phyloP scores from a whole-genome alignment of 176 grass and related monocot genomes.

The Triticum dicoccoides region DNA sequence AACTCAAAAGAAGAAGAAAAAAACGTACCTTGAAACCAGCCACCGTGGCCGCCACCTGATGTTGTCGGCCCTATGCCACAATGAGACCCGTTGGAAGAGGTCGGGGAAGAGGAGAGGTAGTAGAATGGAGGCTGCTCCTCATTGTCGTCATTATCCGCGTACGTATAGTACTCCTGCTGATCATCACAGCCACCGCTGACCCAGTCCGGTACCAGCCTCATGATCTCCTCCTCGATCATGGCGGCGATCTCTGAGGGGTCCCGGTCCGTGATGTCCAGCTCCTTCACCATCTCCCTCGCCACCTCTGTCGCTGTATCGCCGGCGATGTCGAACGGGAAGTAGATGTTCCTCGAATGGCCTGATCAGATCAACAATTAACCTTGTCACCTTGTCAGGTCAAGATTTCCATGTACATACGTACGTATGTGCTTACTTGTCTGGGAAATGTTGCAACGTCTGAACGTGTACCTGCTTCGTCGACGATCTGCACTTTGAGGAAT shows the following conservation, averaged over 20 bases:
- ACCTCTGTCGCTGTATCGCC: conserved; percentile 79
- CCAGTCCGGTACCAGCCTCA: conserved; percentile 52
- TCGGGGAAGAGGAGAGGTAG: conserved; percentile 59
- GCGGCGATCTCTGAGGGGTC: conserved; percentile 66
- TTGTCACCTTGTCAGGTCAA: neutral
- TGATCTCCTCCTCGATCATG: conserved; percentile 82
- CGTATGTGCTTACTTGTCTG: neutral
- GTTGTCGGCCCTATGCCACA: conserved; percentile 14
- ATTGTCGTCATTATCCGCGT: conserved; percentile 31
- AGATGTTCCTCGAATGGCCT: conserved; percentile 67
- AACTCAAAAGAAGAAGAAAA: neutral
- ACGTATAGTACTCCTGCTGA: conserved; percentile 18
- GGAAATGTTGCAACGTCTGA: neutral
- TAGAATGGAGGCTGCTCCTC: conserved; percentile 51
- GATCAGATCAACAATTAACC: neutral
- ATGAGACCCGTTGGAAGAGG: conserved; percentile 62
- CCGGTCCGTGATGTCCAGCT: conserved; percentile 72
- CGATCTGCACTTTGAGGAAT: conserved; percentile 90
- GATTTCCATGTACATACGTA: neutral
- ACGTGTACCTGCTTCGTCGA: conserved; percentile 44
- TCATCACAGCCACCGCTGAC: neutral
- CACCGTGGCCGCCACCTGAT: conserved; percentile 17
- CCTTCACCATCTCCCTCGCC: conserved; percentile 90
- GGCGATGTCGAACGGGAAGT: conserved; percentile 79
- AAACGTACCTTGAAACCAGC: conserved; percentile 38